phyloP scores from a whole-genome alignment of 2,329 filamentous ascomycete species.

The Penicillium sp. region DNA sequence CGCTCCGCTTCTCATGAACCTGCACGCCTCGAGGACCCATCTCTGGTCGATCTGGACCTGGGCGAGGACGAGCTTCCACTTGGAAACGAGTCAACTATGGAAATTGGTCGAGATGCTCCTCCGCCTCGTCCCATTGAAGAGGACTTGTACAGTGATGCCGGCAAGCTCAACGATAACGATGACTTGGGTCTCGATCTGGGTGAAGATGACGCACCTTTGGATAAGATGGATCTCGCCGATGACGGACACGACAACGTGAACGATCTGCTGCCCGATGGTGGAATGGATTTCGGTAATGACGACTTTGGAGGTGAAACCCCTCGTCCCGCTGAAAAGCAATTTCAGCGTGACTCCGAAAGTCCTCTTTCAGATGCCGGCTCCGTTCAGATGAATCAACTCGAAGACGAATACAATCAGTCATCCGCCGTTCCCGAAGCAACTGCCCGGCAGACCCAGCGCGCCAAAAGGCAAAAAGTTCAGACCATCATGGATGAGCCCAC shows the following conservation, averaged over 20 bases:
- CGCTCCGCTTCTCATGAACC: slow-evolving; percentile 47
- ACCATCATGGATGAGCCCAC: slow-evolving; percentile 72
- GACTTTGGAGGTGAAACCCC: slow-evolving; percentile 55
- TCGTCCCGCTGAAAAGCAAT: slow-evolving; percentile 42
- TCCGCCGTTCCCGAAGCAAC: slow-evolving; percentile 45
- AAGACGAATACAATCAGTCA: slow-evolving; percentile 31
- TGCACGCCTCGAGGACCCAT: slow-evolving; percentile 56
- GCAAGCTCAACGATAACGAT: slow-evolving; percentile 56
- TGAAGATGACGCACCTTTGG: slow-evolving; percentile 43
- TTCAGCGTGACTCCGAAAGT: slow-evolving; percentile 62
- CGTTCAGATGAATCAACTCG: slow-evolving; percentile 53
- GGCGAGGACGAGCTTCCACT: slow-evolving; percentile 61
- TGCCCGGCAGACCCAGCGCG: slow-evolving; percentile 60
- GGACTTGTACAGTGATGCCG: slow-evolving; percentile 54
- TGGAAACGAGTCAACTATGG: slow-evolving; percentile 62
- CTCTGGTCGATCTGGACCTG: slow-evolving; percentile 69
- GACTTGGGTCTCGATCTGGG: slow-evolving; percentile 46
- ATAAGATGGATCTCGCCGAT: slow-evolving; percentile 32
- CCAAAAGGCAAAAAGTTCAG: slow-evolving; percentile 69
- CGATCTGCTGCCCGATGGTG: slow-evolving; percentile 52
- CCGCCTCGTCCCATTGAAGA: slow-evolving; percentile 56
- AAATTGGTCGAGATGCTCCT: slow-evolving; percentile 83
- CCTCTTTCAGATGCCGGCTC: slow-evolving; percentile 66
- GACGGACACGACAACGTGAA: slow-evolving; percentile 53
- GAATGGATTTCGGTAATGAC: slow-evolving; percentile 44